A percentile compares a stretch with the other conserved stretches of the same genome.
phyloP scores from a whole-genome alignment of 768 basidiomycete species.

The Russula griseocarnosa region DNA sequence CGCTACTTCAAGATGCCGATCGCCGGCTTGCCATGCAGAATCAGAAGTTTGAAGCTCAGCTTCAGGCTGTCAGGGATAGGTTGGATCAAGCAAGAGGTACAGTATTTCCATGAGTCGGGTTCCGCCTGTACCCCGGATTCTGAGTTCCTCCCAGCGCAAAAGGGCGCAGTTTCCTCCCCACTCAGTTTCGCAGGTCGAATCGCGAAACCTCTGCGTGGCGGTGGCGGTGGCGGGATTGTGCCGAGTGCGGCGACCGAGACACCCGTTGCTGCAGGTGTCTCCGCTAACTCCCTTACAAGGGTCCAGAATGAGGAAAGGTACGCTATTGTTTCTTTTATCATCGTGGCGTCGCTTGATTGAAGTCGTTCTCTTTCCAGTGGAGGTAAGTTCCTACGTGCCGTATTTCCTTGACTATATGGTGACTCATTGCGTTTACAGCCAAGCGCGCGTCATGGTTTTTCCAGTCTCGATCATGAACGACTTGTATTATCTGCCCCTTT shows the following conservation, averaged over 20 bases:
- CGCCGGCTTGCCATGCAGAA: slow-evolving; percentile 88
- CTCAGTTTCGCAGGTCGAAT: slow-evolving; percentile 84
- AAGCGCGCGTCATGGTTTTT: slow-evolving; percentile 95
- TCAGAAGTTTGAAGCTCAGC: slow-evolving; percentile 90
- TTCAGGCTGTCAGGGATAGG: slow-evolving; percentile 88
- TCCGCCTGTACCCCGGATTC: slow-evolving; percentile 23
- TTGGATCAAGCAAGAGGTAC: slow-evolving; percentile 89
- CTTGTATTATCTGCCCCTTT: slow-evolving; percentile 29
- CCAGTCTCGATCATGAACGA: slow-evolving; percentile 59
- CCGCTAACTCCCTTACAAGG: slow-evolving; percentile 62
- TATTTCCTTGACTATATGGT: slow-evolving; percentile 19
- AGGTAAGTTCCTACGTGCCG: slow-evolving; percentile 24
- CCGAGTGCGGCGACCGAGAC: slow-evolving; percentile 41
- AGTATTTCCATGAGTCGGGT: slow-evolving; percentile 29
- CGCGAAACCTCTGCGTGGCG: slow-evolving; percentile 93
- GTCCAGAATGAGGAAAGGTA: slow-evolving; percentile 77
- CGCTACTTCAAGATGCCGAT: slow-evolving; percentile 89
- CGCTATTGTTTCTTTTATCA: slow-evolving; percentile 24
- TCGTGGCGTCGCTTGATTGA: slow-evolving; percentile 16
- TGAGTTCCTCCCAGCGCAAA: slow-evolving; percentile 57
- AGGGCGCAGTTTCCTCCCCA: slow-evolving; percentile 61
- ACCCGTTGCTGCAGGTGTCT: slow-evolving; percentile 43
- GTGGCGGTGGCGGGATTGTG: slow-evolving; percentile 69
- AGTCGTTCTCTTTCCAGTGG: slow-evolving; percentile 21
- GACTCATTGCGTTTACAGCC: slow-evolving; percentile 21